Evolutionary conservation across 2,329 filamentous ascomycete genomes (phyloP).

Genomic region (Pseudogymnoascus sp.): DNA sequence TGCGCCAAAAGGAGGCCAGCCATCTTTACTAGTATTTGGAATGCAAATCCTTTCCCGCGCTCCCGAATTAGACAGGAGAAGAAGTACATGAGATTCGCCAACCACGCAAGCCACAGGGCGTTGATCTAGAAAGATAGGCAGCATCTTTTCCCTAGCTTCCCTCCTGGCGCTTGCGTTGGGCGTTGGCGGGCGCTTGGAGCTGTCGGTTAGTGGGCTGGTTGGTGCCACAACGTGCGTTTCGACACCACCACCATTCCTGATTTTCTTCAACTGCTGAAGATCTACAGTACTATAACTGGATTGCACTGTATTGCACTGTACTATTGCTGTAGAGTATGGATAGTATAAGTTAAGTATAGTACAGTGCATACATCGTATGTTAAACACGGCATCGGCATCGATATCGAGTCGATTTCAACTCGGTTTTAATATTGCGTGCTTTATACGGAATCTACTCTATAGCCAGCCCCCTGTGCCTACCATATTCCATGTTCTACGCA

Average conservation of each 20-base stretch:
- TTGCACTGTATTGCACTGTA: background rate
- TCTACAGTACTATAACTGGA: background rate
- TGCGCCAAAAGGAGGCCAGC: background rate
- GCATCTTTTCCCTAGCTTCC: background rate
- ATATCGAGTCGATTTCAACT: background rate
- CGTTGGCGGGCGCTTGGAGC: conserved; percentile 1
- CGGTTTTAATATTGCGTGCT: background rate
- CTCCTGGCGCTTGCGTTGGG: conserved; percentile 1
- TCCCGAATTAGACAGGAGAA: background rate
- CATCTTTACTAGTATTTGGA: background rate
- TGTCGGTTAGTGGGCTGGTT: background rate
- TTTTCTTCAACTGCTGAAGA: background rate
- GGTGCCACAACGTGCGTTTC: background rate
- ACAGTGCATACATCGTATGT: background rate
- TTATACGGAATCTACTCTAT: background rate
- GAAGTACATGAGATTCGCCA: background rate
- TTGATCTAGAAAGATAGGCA: background rate
- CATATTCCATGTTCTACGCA: background rate
- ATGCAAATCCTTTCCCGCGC: background rate
- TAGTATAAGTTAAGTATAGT: background rate
- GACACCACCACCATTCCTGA: background rate
- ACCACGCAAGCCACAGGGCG: background rate
- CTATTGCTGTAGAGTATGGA: background rate
- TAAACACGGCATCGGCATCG: background rate
- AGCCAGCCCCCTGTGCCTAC: background rate